Conservation (phyloP, 2,329 filamentous ascomycete species). For the Aspergillus pseudoviridinutans region DNA sequence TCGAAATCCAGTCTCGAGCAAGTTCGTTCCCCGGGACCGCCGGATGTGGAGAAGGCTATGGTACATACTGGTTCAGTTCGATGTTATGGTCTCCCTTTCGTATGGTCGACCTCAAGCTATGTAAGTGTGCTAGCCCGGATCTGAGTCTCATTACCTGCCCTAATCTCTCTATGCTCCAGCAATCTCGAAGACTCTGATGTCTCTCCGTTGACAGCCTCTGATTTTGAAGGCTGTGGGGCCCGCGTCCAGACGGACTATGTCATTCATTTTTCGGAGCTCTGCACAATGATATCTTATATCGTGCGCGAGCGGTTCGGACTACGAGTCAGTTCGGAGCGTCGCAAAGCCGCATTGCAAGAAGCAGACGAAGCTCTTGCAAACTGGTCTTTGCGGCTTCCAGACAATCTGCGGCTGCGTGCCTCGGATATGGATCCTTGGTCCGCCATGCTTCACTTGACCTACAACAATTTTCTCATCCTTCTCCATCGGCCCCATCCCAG, state of each 20-base stretch:
- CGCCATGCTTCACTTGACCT: conserved; percentile 42
- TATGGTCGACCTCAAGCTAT: conserved; percentile 53
- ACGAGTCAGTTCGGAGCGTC: conserved; percentile 36
- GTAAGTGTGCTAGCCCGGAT: conserved; percentile 22
- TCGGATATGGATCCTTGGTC: conserved; percentile 43
- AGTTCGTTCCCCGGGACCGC: conserved; percentile 39
- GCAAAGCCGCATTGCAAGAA: conserved; percentile 39
- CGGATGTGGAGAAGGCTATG: conserved; percentile 43
- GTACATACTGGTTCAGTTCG: conserved; percentile 44
- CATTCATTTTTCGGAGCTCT: conserved; percentile 49
- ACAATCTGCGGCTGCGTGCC: conserved; percentile 37
- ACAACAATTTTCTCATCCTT: conserved; percentile 45
- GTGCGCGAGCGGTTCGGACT: conserved; percentile 41
- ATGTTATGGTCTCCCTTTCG: conserved; percentile 42
- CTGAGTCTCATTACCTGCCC: background rate
- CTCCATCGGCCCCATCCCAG: conserved; percentile 43
- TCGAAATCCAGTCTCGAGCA: conserved; percentile 39
- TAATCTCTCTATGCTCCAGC: conserved; percentile 14
- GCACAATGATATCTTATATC: conserved; percentile 48
- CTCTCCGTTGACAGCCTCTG: conserved; percentile 39
- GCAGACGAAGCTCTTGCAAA: conserved; percentile 41
- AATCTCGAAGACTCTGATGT: conserved; percentile 52
- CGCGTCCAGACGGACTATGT: conserved; percentile 44
- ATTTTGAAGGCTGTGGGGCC: conserved; percentile 47
- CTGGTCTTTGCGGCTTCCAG: conserved; percentile 41